Conservation (phyloP, 192 early-diverging fungal genomes). For the Phlyctochytrium planicorne region DNA sequence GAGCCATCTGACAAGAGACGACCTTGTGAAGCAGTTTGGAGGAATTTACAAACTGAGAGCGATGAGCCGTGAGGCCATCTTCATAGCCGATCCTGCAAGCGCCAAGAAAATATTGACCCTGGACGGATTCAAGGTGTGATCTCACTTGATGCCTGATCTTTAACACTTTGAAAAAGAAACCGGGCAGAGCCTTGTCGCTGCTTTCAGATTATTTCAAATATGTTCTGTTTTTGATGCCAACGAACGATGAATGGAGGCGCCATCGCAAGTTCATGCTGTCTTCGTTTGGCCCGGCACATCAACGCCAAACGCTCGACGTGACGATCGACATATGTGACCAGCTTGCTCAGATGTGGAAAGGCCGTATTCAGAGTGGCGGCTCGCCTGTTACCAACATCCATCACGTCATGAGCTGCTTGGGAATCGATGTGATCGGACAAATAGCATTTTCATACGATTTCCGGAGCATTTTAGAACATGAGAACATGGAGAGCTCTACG, state of each 20-base stretch:
- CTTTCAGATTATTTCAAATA: slow-evolving; percentile 22
- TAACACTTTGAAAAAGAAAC: no score
- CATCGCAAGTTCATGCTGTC: slow-evolving; percentile 53
- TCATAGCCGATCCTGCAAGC: background rate
- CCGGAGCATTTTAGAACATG: background rate
- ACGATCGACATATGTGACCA: slow-evolving; percentile 3
- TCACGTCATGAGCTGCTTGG: slow-evolving; percentile 23
- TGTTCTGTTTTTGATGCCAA: slow-evolving; percentile 37
- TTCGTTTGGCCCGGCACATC: slow-evolving; percentile 46
- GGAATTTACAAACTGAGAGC: no score
- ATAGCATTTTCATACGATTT: slow-evolving; percentile 34
- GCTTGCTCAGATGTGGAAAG: slow-evolving; percentile 8
- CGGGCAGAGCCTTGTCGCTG: no score
- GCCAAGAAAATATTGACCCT: slow-evolving; percentile 1
- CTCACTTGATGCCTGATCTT: no score
- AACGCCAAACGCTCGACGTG: slow-evolving; percentile 28
- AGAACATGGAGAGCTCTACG: background rate
- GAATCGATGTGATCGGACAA: slow-evolving; percentile 31
- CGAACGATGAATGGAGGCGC: slow-evolving; percentile 41
- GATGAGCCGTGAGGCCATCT: background rate
- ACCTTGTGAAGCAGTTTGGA: no score
- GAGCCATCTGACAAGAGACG: no score
- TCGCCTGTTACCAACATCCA: slow-evolving; percentile 11
- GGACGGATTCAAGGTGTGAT: no score
- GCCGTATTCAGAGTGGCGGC: background rate